Base-by-base conservation (phyloP, 176 grass and related monocot species). In the Pharus latifolius region DNA sequence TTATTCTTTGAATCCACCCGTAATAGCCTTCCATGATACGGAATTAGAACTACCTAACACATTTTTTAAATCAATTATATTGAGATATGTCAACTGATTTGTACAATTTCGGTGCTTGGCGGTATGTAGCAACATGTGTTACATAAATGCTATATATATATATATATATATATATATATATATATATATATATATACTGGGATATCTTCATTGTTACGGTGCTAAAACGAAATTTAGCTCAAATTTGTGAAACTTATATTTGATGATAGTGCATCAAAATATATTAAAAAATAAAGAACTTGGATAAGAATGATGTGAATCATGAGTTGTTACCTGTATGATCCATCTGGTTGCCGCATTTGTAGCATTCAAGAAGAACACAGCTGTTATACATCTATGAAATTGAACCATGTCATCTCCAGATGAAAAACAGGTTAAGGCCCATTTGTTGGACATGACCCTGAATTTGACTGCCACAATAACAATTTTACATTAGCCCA, bases 331-430 rank as follows among this genome's bases (percentile, higher is more conserved):
- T 63, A 93, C 94, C 94, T 93, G 70, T 85, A 98, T 69, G 89
- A 93, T 28, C 89, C 87, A 51, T 91, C 94, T 52, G 83, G 78
- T 60, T 93, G 89, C 33, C 86, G 88, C 76, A 85, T 74, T n/a
- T 13, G 84, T 89, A 8, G 87, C 87, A 80, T 98, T 93, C 48
- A 98, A 61, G 78, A 93, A 98, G 82, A 93, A 98, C 8, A 87
- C 67, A 23, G 89, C 75, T 0, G 94, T 83, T 38, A 98, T 81
- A 63, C 89, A 98, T 83, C 94, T 90, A 40, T 84, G 79, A 46
- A 98, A 88, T 4, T 78, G 75, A 74, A 73, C 69, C 87, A 83
- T 90, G 76, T 98, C 87, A 20, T 98, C 87, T 25, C 89, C 89
- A 78, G 81, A 98, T 3, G 94, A n/a, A 93, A 27, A 81, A 90